Base-by-base conservation (phyloP, 1,284 basidiomycete genomes). In the Cutaneotrichosporon sp. region DNA sequence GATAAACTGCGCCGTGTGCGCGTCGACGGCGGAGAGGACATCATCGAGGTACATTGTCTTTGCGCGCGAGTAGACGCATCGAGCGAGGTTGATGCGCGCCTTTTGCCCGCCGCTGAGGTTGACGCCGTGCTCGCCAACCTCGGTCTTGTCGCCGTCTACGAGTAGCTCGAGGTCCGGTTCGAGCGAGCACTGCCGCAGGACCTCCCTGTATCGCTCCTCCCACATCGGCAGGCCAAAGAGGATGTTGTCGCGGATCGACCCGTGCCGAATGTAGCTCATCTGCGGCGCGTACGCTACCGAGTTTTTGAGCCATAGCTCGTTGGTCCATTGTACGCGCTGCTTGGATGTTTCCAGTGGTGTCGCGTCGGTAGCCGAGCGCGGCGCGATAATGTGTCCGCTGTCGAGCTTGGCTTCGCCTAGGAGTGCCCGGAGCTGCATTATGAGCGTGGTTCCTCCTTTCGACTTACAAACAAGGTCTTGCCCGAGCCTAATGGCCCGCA, bases 71-170 rank as follows among this genome's bases (percentile, higher is more conserved):
- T 90, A 92, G 1, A 87, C 83, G 1, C 86, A 87, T 3, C 89
- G 79, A 2, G 88, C 89, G 9, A 92, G 76, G 5, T 84, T 87
- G 13, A 92, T 82, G 17, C 90, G 83, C 33, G 88, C 88, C 78
- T 88, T 69, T 53, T 77, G 77, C 2, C 73, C 72, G 33, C 76
- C 73, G 22, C 64, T 70, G 46, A 83, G 49, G 46, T 58, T 87
- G 50, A 87, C 83, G 5, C 89, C 89, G 60, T 86, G 83, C 73
- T 91, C 90, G 22, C 90, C 90, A 26, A 93, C 87, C 70, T 91
- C 86, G 1, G 87, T 90, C 48, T 68, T 44, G 58, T 77, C 76
- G 1, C 68, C 71, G 45, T 74, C 67, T 0, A 61, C 50, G n/a
- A 77, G 47, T 1, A 74, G 39, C 1, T 59, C 62, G 7, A 77